phyloP scores from a whole-genome alignment of 257 asterid species.

The Rubia yunnanensis region DNA sequence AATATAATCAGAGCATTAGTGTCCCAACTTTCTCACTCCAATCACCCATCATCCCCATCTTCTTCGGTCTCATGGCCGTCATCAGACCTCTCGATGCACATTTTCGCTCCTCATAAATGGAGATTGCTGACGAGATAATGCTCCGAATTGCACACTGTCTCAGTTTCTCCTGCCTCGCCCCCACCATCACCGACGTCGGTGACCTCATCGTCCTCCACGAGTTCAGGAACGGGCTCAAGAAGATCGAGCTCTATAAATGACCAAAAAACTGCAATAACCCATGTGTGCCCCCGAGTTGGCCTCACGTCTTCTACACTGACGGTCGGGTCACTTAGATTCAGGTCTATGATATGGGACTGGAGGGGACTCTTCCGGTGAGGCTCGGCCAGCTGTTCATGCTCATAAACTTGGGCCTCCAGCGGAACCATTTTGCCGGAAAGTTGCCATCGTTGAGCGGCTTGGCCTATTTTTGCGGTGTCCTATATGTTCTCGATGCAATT shows the following conservation, averaged over 20 bases:
- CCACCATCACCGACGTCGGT: conserved; percentile 45
- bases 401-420: conserved; percentile 62
- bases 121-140: conserved; percentile 17
- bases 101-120: conserved; percentile 33
- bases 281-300: conserved; percentile 80
- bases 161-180: conserved; percentile 22
- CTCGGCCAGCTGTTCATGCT: conserved; percentile 50
- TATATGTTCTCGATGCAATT: too few relatives aligned
- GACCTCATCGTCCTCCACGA: conserved; percentile 55
- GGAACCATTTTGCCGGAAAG: conserved; percentile 54
- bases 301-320: conserved; percentile 47
- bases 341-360: conserved; percentile 60
- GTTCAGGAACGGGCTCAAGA: conserved; percentile 51
- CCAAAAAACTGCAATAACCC: conserved; percentile 62
- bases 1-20: too few relatives aligned
- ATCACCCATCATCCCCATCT: conserved; percentile 20
- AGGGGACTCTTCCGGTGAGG: conserved; percentile 63
- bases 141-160: conserved; percentile 24
- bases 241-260: conserved; percentile 68
- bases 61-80: conserved; percentile 19
- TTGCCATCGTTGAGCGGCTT: conserved; percentile 73
- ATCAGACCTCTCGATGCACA: conserved; percentile 28
- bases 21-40: conserved; percentile 42
- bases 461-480: too few relatives aligned
- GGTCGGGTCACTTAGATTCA: conserved; percentile 71